Evolutionary conservation across 1,284 basidiomycete species (phyloP), one percentile per base, ranked within the genome.

Genomic region (Mycosarcoma mackinlayi): DNA sequence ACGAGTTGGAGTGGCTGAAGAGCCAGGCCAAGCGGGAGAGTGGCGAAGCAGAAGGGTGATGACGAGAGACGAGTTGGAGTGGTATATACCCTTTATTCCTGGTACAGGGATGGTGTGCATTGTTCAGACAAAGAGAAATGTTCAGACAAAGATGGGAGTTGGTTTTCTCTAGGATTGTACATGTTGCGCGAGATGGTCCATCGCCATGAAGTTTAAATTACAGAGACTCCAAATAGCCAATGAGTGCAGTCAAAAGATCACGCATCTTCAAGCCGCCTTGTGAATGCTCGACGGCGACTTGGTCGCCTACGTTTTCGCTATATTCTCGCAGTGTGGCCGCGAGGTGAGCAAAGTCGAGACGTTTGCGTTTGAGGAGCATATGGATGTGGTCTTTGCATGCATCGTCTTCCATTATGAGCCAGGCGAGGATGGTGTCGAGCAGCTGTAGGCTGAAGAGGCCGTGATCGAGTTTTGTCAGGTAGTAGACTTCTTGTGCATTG

Each of bases 401-500:
- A 76, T 98, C 96, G 76, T 98, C 96, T 84, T 99, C 96, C 93
- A 98, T 96, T 57, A 89, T 88, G 25, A 98, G 84, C 96, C 96
- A 99, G 1, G 91, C 94, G 25, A 98, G 84, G 47, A 97, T 90
- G 68, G 94, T 96, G 83, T 98, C 95, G 21, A 92, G 88, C 16
- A 90, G 91, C 79, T 98, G 95, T 10, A 98, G 83, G 1, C 90
- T 91, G 80, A 92, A 94, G 31, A 97, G 84, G 0, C 95, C 96
- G 2, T 89, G 88, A 55, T 96, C 93, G 24, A 98, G 84, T 37
- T 91, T 87, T 18, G 89, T 87, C 19, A 97, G 84, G 83, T 98
- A n/a, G n/a, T n/a, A 97, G 86, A 89, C 90, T 27, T 89, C 82
- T 33, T 91, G 90, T n/a, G 92, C 89, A 63, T 91, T 87, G 7